A percentile compares a stretch with the other conserved stretches of the same genome.
Conservation (phyloP, 768 basidiomycete species). For the Tulasnella sp. region DNA sequence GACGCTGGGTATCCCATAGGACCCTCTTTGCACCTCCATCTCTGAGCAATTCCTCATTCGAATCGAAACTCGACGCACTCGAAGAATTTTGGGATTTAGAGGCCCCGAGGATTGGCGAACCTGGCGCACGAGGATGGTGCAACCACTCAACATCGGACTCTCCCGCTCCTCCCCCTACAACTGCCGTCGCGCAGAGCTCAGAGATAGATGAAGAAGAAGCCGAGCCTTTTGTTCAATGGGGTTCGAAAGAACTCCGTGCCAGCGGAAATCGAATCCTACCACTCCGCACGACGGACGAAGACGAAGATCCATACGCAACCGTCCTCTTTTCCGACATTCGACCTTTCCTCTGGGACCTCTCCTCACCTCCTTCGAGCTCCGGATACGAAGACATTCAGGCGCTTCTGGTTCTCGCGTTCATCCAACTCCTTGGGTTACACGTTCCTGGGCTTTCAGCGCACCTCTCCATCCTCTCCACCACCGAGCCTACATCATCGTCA, state of each 20-base stretch:
- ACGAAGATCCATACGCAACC: constrained; percentile 65
- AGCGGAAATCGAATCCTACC: constrained; percentile 43
- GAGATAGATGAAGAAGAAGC: neutral
- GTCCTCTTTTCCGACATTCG: constrained; percentile 72
- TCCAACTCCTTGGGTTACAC: constrained; percentile 69
- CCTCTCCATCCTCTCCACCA: constrained; percentile 66
- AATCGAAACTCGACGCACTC: constrained; percentile 51
- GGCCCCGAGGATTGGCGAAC: constrained; percentile 68
- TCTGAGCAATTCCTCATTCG: constrained; percentile 45
- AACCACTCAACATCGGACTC: constrained; percentile 19
- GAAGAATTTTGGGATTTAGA: constrained; percentile 87
- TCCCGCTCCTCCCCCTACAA: neutral
- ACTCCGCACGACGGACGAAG: constrained; percentile 51
- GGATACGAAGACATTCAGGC: constrained; percentile 46
- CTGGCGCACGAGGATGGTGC: constrained; percentile 62
- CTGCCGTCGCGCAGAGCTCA: neutral
- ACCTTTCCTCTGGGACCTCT: constrained; percentile 45
- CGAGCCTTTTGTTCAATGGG: neutral
- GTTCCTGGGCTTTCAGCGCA: constrained; percentile 59
- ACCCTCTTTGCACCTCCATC: constrained; percentile 53
- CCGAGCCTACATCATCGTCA: constrained; percentile 58
- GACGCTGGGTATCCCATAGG: constrained; percentile 39
- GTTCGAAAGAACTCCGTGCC: constrained; percentile 51
- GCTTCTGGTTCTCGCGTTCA: constrained; percentile 63
- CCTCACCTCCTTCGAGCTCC: constrained; percentile 33